Evolutionary conservation across 2,329 filamentous ascomycete species (phyloP), one percentile per base, ranked within the genome.

Genomic region (Alternaria consortialis): DNA sequence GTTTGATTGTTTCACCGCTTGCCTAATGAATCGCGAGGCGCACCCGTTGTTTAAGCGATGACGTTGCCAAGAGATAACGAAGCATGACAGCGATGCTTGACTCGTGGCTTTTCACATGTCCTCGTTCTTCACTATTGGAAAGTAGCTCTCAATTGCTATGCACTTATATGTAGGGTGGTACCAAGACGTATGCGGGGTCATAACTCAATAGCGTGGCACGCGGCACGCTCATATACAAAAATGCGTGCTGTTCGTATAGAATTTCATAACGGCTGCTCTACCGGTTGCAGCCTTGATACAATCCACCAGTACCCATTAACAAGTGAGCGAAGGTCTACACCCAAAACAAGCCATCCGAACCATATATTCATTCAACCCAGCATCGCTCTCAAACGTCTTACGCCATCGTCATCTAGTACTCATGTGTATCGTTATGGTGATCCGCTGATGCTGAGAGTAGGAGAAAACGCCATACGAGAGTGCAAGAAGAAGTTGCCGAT

Each of bases 171-270:
- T 42, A 42, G 11, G 3, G 20, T 42, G 2, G 48, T 36, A 25
- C 46, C 23, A 15, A 48, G 17, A 58, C 36, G 5, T 20, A 63
- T 40, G 43, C 47, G 40, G 29, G 43, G 12, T 52, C 43, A 39
- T 42, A n/a, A 12, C 46, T 15, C 13, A 17, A 56, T 53, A 62
- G 56, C 60, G 63, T 60, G 63, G 63, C 71, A 67, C 68, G 65
- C 67, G 62, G 60, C 70, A 73, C 68, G 69, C 67, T 66, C 62
- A 58, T 53, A 44, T 59, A 64, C 56, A 64, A 65, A n/a, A 53
- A 68, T 72, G 70, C 72, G 69, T 75, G 69, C 69, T 71, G 64
- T 47, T 54, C 63, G 56, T 56, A 48, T 64, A 57, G 53, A 51
- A 63, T 70, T 60, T 67, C 66, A 58, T 69, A 63, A 62, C 43